phyloP scores from a whole-genome alignment of 2,329 filamentous ascomycete species.

The Periconia macrospinosa region DNA sequence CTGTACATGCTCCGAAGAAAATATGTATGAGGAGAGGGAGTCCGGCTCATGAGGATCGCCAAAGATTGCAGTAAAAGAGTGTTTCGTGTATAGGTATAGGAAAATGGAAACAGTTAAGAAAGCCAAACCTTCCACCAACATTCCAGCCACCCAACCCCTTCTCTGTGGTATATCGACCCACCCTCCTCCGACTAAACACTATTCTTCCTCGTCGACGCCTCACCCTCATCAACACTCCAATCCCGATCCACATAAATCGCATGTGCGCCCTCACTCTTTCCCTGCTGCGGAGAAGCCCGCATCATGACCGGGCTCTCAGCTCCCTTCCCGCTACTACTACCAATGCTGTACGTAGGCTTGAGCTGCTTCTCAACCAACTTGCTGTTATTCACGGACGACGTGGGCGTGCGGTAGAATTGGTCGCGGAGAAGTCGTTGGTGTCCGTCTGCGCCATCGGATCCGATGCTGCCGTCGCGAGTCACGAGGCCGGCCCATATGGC shows the following conservation, averaged over 20 bases:
- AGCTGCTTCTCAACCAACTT: conserved; percentile 20
- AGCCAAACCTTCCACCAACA: too few species aligned
- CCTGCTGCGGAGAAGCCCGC: conserved; percentile 4
- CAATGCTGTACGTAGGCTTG: conserved; percentile 17
- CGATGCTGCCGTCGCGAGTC: conserved; percentile 23
- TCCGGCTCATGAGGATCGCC: too few species aligned
- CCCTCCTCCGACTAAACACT: neutral
- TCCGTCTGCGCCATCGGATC: conserved; percentile 21
- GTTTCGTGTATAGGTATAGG: too few species aligned
- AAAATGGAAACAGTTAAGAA: too few species aligned
- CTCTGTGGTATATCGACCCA: too few species aligned
- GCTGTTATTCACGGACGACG: conserved; percentile 10
- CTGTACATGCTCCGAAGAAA: too few species aligned
- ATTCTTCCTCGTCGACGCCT: conserved; percentile 8
- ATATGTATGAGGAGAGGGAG: too few species aligned
- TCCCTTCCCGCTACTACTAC: conserved; percentile 19
- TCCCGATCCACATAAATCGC: conserved; percentile 25
- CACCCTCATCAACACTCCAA: conserved; percentile 21
- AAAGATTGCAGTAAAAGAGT: too few species aligned
- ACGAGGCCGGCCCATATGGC: conserved; percentile 63
- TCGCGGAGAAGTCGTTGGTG: conserved; percentile 31
- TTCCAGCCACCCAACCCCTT: too few species aligned
- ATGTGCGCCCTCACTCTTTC: too few species aligned
- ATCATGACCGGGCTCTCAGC: conserved; percentile 9
- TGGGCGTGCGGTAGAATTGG: conserved; percentile 20